Base-by-base conservation (phyloP, 2,329 filamentous ascomycete genomes). In the Calonectria henricotiae region DNA sequence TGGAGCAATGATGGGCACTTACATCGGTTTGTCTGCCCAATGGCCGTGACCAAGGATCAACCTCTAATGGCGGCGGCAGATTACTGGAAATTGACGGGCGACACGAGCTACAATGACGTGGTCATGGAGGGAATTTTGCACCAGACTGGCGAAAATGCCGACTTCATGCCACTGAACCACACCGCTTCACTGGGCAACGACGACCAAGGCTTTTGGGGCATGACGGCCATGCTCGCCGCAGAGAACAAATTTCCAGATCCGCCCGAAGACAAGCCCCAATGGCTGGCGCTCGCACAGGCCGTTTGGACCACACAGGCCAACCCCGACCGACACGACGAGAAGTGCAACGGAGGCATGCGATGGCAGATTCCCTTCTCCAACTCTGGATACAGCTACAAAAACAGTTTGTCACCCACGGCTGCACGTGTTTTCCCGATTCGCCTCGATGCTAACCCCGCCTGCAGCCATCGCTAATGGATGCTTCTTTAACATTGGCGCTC, bases 351-450 rank as follows among this genome's bases (percentile, higher is more conserved):
- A 73, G 93, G 93, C 12, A 78, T 95, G 75, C 86, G 92, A 76
- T 94, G 93, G 92, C 93, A 96, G 83, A 92, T 96, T 70, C 93
- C 91, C 69, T 85, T 89, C 1, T 91, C 92, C 74, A 94, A 95
- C 78, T 87, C 85, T 39, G 94, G 94, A 30, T 96, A 93, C 80
- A 88, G 91, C 78, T 95, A 95, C 85, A 96, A 91, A 81, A 91
- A 91, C 78, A 87, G 85, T 86, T 79, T 41, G 82, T 79, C n/a
- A 23, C 9, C 15, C 3, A 17, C 11, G 9, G 9, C 35, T 30
- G 25, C 23, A 20, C 4, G 12, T 37, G 37, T 5, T 20, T 39
- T 25, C 2, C 32, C 11, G 3, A 43, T 6, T 39, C 4, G 3
- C 5, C 5, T 4, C 7, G 1, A 63, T 55, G 60, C 64, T 76